These are phyloP conservation scores for Penicillium psychrofluorescens DNA, from an alignment of 495 filamentous ascomycete genomes.

Conservation along the genomic window DNA sequence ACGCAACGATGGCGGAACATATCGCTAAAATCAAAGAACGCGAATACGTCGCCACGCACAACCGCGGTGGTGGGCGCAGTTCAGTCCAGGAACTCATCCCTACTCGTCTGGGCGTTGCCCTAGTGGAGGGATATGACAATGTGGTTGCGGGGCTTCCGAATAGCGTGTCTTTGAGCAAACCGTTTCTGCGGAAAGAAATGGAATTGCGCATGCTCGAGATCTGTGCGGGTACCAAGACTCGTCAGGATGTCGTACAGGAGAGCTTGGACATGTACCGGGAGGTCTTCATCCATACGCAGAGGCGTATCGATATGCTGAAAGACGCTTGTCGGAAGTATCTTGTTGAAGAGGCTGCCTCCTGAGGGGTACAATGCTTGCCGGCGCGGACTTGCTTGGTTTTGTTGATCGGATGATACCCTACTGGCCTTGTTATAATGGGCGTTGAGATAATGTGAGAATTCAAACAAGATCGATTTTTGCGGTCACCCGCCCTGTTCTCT, in stretches of 20 bases:
- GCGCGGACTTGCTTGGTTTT: too few species aligned
- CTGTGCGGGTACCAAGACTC: conserved; percentile 75
- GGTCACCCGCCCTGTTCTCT: too few species aligned
- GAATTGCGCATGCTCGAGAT: conserved; percentile 91
- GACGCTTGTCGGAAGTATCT: conserved; percentile 44
- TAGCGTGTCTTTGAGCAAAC: conserved; percentile 86
- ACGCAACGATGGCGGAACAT: conserved; percentile 98
- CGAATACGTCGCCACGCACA: conserved; percentile 65
- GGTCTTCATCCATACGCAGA: conserved; percentile 70
- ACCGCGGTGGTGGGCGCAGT: conserved; percentile 44
- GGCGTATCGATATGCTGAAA: conserved; percentile 70
- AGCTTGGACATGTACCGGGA: conserved; percentile 78
- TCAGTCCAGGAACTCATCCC: conserved; percentile 84
- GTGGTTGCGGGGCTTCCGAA: conserved; percentile 58
- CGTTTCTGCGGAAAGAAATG: conserved; percentile 98
- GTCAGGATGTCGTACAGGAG: conserved; percentile 65
- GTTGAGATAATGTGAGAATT: neutral
- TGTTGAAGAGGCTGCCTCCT: conserved; percentile 21
- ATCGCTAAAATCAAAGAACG: conserved; percentile 91
- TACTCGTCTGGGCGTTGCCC: conserved; percentile 78
- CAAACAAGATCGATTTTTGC: neutral
- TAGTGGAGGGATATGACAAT: conserved; percentile 88
- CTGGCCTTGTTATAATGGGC: neutral
- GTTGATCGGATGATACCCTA: too few species aligned
- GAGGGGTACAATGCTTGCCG: neutral